Evolutionary conservation across 371 early-diverging fungal species (phyloP).

Genomic region (Mucor plumbeus): DNA sequence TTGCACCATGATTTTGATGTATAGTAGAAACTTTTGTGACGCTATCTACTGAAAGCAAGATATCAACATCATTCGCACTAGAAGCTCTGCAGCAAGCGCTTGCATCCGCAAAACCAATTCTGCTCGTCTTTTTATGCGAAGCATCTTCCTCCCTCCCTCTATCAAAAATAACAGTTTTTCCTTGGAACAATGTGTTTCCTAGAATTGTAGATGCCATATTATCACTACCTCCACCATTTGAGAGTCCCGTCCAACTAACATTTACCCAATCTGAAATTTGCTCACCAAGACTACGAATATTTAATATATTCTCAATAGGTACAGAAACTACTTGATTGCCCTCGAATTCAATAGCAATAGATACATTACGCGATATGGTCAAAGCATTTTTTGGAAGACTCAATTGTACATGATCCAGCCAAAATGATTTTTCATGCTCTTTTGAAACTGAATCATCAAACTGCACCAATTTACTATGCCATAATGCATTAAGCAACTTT

Average conservation of each 20-base stretch:
- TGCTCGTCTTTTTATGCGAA: not conserved
- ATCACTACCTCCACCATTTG: not conserved
- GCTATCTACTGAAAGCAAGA: slow-evolving; percentile 15
- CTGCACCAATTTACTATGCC: slow-evolving; percentile 16
- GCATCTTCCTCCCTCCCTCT: slow-evolving; percentile 2
- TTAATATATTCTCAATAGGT: slow-evolving; percentile 16
- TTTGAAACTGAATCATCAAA: slow-evolving; percentile 16
- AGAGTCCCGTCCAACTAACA: slow-evolving; percentile 15
- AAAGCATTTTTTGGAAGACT: slow-evolving; percentile 8
- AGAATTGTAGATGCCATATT: slow-evolving; percentile 15
- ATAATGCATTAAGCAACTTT: slow-evolving; percentile 17
- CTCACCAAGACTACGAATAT: slow-evolving; percentile 4
- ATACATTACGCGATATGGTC: slow-evolving; percentile 10
- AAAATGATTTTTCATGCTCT: slow-evolving; percentile 18
- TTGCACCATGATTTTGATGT: not conserved
- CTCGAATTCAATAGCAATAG: slow-evolving; percentile 14
- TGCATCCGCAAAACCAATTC: slow-evolving; percentile 15
- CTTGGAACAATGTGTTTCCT: slow-evolving; percentile 13
- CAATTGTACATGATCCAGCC: slow-evolving; percentile 13
- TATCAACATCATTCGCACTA: slow-evolving; percentile 8
- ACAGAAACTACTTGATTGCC: slow-evolving; percentile 9
- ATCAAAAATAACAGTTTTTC: slow-evolving; percentile 19
- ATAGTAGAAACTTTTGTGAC: not conserved
- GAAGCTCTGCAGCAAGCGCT: slow-evolving; percentile 9
- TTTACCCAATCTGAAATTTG: slow-evolving; percentile 16